Conservation (phyloP, 2,329 filamentous ascomycete genomes). For the Beauveria brongniartii region DNA sequence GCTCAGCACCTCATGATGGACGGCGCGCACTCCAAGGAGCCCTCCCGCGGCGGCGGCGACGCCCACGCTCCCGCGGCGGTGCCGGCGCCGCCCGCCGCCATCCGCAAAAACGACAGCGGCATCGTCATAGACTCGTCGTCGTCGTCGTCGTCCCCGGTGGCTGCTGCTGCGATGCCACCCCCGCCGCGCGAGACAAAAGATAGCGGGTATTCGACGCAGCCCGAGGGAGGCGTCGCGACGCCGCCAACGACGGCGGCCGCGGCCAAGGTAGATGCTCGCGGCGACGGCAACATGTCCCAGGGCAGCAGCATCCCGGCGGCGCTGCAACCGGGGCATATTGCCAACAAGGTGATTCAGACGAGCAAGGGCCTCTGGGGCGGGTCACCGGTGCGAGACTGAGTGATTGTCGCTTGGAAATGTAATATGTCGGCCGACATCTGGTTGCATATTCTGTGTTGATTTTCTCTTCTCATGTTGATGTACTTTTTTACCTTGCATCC, state of each 20-base stretch:
- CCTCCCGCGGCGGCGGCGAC: slow-evolving; percentile 31
- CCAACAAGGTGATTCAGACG: slow-evolving; percentile 53
- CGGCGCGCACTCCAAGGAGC: slow-evolving; percentile 46
- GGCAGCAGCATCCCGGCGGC: slow-evolving; percentile 37
- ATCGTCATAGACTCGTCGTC: slow-evolving; percentile 25
- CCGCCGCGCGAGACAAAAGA: slow-evolving; percentile 26
- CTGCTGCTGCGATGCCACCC: background rate
- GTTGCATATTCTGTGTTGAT: too few relatives aligned
- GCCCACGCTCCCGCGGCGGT: slow-evolving; percentile 6
- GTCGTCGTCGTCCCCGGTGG: too few relatives aligned
- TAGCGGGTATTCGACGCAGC: slow-evolving; percentile 41
- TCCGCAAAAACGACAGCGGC: slow-evolving; percentile 37
- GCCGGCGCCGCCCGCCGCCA: slow-evolving; percentile 14
- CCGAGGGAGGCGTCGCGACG: slow-evolving; percentile 15
- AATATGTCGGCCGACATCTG: too few relatives aligned
- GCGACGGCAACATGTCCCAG: slow-evolving; percentile 39
- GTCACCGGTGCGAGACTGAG: slow-evolving; percentile 20
- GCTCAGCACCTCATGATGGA: slow-evolving; percentile 55
- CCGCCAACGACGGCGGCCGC: background rate
- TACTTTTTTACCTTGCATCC: background rate
- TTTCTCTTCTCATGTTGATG: background rate
- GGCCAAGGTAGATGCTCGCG: background rate
- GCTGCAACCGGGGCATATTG: slow-evolving; percentile 46
- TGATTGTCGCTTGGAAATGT: background rate
- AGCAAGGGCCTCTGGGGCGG: slow-evolving; percentile 55